These are phyloP conservation scores for Coriolopsis trogii DNA, from an alignment of 1,284 basidiomycete genomes.

Conservation along the genomic window DNA sequence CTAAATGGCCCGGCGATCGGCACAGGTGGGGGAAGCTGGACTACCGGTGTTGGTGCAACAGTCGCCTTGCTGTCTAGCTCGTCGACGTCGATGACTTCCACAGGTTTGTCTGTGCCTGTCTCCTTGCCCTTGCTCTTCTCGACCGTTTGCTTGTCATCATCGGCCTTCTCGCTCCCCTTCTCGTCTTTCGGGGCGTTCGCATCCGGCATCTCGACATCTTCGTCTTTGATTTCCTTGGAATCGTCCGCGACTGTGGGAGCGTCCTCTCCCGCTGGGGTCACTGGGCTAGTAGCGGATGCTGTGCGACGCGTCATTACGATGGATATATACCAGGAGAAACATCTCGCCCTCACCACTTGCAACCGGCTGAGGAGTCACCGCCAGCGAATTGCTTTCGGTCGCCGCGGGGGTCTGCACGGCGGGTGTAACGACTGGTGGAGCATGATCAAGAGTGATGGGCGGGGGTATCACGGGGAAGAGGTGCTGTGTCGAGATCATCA, in stretches of 20 bases:
- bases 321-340: too few relatives aligned
- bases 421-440: conserved; percentile 30
- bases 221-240: conserved; percentile 24
- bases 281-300: conserved; percentile 13
- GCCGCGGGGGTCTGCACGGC: conserved; percentile 26
- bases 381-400: conserved; percentile 19
- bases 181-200: conserved; percentile 9
- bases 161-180: background rate
- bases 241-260: conserved; percentile 7
- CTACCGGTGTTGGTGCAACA: conserved; percentile 7
- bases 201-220: conserved; percentile 25
- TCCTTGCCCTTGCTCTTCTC: conserved; percentile 3
- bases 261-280: conserved; percentile 14
- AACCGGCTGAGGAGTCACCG: conserved; percentile 23
- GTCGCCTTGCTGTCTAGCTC: conserved; percentile 43
- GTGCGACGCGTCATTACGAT: background rate
- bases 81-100: conserved; percentile 54
- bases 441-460: conserved; percentile 18
- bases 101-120: conserved; percentile 25
- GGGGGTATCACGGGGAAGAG: conserved; percentile 52
- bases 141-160: background rate
- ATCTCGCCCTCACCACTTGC: conserved; percentile 19
- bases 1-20: conserved; percentile 33
- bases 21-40: conserved; percentile 16
- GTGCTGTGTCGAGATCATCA: conserved; percentile 86